Base-by-base conservation (phyloP, 768 basidiomycete species). In the Pholiota molesta region DNA sequence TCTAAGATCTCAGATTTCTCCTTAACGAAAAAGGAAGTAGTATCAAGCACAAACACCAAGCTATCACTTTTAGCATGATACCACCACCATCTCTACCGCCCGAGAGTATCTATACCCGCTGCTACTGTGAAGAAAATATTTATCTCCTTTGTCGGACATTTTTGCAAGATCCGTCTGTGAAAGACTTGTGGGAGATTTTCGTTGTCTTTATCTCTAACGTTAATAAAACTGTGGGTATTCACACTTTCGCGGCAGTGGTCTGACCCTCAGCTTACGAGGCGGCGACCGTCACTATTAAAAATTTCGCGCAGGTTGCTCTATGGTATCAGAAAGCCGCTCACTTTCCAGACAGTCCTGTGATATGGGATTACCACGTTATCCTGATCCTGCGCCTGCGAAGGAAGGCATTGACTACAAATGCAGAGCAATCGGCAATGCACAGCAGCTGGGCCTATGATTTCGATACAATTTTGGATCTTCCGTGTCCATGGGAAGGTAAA, bases 331-430 rank as follows among this genome's bases (percentile, higher is more conserved):
- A 81, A 64, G 74, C 73, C 28, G 78, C 79, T 13, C 62, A 62
- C 16, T 68, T 72, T 16, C 69, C 65, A 29, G 74, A 73, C 37
- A 65, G 57, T 3, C 72, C 81, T 44, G 81, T 90, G 19, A 72
- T 91, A 44, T 91, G 89, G 89, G 90, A 92, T 70, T 91, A 92
- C 72, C 90, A 91, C 68, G 89, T 88, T 65, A 73, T 92, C 44
- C 79, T 89, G 13, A 70, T 84, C 51, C 74, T 91, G 31, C 79
- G 78, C 44, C 73, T 77, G 60, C 77, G 64, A 52, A 45, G 17
- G 47, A 31, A 57, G 31, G 51, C 39, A 35, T 23, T 47, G 52
- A 60, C 35, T 54, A 31, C 31, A 29, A 58, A 49, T 23, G 19
- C 53, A 37, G 59, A 60, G n/a, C 37, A 44, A 42, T 28, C 44